Percentiles rank a stretch among this genome's conserved stretches.
Conservation (phyloP, 1,139 yeast genomes). For the Dujonia santamariae region DNA sequence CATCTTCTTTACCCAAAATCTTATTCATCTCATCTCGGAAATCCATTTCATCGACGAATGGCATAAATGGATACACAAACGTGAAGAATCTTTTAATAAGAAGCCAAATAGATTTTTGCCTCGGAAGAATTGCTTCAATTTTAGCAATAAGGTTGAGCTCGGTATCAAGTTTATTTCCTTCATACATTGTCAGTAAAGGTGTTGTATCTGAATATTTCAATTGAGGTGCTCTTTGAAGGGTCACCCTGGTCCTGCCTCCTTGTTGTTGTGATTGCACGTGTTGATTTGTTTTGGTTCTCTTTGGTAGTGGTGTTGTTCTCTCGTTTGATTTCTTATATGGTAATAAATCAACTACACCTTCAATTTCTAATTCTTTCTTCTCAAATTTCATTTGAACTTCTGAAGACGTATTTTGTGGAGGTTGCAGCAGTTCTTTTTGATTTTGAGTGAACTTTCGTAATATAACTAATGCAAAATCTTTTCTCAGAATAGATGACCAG, state of each 20-base stretch:
- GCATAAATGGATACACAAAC: constrained; percentile 25
- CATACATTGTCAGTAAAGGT: neutral
- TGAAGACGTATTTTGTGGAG: no score
- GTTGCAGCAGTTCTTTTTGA: constrained; percentile 3
- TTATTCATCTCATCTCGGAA: constrained; percentile 18
- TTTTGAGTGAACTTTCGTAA: constrained; percentile 18
- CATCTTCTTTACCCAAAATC: constrained; percentile 27
- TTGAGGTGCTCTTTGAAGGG: constrained; percentile 7
- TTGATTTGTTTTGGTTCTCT: no score
- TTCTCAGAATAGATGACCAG: constrained; percentile 35
- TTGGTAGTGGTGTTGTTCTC: no score
- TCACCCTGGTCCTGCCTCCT: neutral
- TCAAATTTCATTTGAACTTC: constrained; percentile 3
- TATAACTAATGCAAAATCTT: constrained; percentile 29
- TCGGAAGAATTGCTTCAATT: constrained; percentile 29
- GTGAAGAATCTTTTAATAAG: constrained; percentile 25
- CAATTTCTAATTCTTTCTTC: constrained; percentile 11
- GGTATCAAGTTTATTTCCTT: constrained; percentile 20
- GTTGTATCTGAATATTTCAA: constrained; percentile 16
- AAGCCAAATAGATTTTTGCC: constrained; percentile 24
- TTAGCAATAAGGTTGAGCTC: constrained; percentile 24
- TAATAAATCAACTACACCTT: constrained; percentile 14
- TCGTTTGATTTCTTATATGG: no score
- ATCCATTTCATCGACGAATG: constrained; percentile 28
- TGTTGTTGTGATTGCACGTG: neutral